Conservation (phyloP, 1,284 basidiomycete species). For the Austroboletus rostrupii region DNA sequence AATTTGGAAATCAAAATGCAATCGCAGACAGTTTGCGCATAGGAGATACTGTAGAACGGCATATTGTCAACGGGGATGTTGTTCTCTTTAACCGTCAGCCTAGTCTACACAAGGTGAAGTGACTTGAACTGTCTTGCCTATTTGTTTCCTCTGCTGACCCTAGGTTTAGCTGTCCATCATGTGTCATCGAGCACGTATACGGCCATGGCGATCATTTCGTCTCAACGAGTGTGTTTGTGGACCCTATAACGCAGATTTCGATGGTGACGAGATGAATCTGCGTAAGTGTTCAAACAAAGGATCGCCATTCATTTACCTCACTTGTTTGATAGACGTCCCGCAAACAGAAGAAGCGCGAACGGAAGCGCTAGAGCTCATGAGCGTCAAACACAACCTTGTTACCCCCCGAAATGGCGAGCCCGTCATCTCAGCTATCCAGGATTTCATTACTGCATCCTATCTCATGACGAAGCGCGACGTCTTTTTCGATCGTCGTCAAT, state of each 20-base stretch:
- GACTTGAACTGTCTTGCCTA: neutral
- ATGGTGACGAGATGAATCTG: slow-evolving; percentile 99
- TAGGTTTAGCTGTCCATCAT: slow-evolving; percentile 86
- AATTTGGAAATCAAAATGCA: slow-evolving; percentile 72
- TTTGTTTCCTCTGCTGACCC: neutral
- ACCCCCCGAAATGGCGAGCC: slow-evolving; percentile 97
- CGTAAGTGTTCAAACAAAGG: slow-evolving; percentile 50
- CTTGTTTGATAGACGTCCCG: slow-evolving; percentile 72
- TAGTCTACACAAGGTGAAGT: slow-evolving; percentile 84
- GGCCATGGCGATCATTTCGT: slow-evolving; percentile 97
- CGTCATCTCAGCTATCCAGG: slow-evolving; percentile 98
- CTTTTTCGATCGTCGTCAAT: slow-evolving; percentile 92
- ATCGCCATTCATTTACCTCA: neutral
- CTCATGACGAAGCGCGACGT: slow-evolving; percentile 90
- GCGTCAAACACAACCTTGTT: slow-evolving; percentile 95
- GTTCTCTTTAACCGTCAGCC: slow-evolving; percentile 99
- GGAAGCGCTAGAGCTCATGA: slow-evolving; percentile 97
- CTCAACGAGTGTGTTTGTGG: slow-evolving; percentile 99
- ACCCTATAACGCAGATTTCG: slow-evolving; percentile 99
- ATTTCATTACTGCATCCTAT: slow-evolving; percentile 98
- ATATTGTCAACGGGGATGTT: slow-evolving; percentile 95
- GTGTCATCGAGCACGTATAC: slow-evolving; percentile 90
- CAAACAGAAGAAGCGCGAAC: slow-evolving; percentile 99
- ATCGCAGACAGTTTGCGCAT: slow-evolving; percentile 78
- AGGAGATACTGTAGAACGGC: slow-evolving; percentile 91